Percentiles rank a stretch among this genome's conserved stretches.
phyloP scores from a whole-genome alignment of 345 rosid species.

The Trapa bicornis region DNA sequence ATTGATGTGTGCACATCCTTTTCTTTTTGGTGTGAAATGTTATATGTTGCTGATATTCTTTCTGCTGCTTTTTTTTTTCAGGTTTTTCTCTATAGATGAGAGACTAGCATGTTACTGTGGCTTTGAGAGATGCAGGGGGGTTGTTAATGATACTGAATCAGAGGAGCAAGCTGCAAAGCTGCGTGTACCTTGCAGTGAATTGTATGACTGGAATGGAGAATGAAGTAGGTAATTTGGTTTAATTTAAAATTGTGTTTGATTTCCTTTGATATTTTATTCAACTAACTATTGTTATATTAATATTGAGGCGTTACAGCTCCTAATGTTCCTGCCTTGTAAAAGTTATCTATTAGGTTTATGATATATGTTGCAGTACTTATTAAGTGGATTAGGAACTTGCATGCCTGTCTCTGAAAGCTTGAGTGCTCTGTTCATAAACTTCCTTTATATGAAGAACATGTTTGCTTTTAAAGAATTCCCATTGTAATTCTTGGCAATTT shows the following conservation, averaged over 20 bases:
- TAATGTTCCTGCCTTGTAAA: not conserved
- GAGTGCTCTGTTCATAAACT: too few species aligned
- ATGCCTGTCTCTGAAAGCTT: too few species aligned
- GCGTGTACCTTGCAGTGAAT: slow-evolving; percentile 46
- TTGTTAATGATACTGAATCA: slow-evolving; percentile 80
- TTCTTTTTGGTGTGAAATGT: not conserved
- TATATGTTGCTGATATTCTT: slow-evolving; percentile 9
- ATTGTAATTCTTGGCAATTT: too few species aligned
- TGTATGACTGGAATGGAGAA: slow-evolving; percentile 49
- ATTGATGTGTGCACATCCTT: not conserved
- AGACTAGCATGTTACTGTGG: slow-evolving; percentile 81
- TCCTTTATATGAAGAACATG: not conserved
- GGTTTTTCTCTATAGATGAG: slow-evolving; percentile 84
- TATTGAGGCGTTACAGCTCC: not conserved
- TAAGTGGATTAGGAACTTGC: not conserved
- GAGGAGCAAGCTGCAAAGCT: slow-evolving; percentile 62
- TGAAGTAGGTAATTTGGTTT: slow-evolving; percentile 15
- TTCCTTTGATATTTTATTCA: not conserved
- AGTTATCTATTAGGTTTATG: not conserved
- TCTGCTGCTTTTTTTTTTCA: slow-evolving; percentile 15
- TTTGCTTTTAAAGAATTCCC: not conserved
- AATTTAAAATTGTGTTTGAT: not conserved
- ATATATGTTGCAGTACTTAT: not conserved
- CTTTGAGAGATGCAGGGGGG: slow-evolving; percentile 72
- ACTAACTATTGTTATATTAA: not conserved